phyloP scores from a whole-genome alignment of 768 basidiomycete genomes.

The Pisolithus tinctorius region DNA sequence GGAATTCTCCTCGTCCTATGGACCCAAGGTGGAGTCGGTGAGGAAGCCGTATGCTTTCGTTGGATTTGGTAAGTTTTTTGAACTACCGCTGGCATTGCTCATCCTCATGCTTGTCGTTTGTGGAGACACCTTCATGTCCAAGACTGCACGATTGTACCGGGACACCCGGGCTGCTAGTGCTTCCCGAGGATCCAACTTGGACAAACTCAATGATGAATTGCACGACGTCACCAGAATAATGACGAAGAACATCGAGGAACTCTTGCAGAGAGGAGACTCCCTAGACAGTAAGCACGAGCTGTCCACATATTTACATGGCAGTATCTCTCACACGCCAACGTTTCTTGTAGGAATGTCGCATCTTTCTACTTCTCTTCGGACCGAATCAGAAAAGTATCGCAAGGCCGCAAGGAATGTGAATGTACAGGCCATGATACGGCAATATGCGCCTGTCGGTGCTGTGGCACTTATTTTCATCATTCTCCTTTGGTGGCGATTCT shows the following conservation, averaged over 20 bases:
- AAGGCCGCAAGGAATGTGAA: constrained; percentile 95
- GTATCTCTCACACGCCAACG: background rate
- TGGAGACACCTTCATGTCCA: constrained; percentile 96
- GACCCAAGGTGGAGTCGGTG: constrained; percentile 84
- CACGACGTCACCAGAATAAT: constrained; percentile 98
- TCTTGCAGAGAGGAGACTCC: constrained; percentile 96
- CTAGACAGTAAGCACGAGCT: constrained; percentile 72
- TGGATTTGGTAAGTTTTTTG: constrained; percentile 72
- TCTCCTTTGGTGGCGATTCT: constrained; percentile 75
- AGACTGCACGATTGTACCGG: constrained; percentile 90
- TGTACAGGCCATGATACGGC: constrained; percentile 85
- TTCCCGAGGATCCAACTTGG: constrained; percentile 58
- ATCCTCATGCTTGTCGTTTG: constrained; percentile 1
- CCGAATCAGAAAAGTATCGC: constrained; percentile 96
- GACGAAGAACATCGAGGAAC: constrained; percentile 99
- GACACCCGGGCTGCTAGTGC: constrained; percentile 85
- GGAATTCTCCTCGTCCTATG: constrained; percentile 91
- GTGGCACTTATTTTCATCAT: constrained; percentile 74
- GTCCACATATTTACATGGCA: background rate
- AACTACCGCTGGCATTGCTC: background rate
- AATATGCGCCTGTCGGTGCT: constrained; percentile 90
- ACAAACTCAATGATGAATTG: constrained; percentile 90
- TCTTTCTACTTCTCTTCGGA: constrained; percentile 85
- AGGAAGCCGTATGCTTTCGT: constrained; percentile 99
- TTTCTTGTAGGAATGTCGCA: constrained; percentile 82